These are phyloP conservation scores for Oryza rufipogon DNA, from an alignment of 176 grass and related monocot genomes.

Conservation along the genomic window DNA sequence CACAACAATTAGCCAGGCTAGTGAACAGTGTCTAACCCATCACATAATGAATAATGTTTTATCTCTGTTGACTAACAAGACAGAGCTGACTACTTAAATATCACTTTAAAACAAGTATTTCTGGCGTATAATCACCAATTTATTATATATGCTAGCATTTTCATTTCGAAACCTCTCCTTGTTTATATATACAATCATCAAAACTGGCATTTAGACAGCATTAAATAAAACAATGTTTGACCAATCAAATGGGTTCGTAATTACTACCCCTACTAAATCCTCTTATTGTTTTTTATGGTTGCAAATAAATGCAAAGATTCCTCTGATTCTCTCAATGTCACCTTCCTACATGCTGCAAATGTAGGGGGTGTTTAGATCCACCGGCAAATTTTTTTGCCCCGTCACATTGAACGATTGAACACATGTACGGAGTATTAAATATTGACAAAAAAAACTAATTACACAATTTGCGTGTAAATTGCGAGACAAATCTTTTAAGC, in stretches of 20 bases:
- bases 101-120: neutral
- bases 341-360: neutral
- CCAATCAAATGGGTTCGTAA: neutral
- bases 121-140: neutral
- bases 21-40: neutral
- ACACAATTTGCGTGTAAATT: too few relatives aligned
- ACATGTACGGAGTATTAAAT: too few relatives aligned
- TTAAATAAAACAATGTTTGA: neutral
- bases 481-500: too few relatives aligned
- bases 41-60: neutral
- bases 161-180: neutral
- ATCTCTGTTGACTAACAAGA: neutral
- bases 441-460: too few relatives aligned
- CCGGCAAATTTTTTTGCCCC: too few relatives aligned
- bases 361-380: neutral
- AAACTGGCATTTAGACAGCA: neutral
- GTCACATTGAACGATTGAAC: too few relatives aligned
- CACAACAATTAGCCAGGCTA: neutral
- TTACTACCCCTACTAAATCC: neutral
- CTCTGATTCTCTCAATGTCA: neutral
- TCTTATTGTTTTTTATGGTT: neutral
- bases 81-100: neutral
- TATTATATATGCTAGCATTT: neutral
- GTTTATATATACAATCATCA: neutral
- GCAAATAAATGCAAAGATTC: neutral